Base-by-base conservation (phyloP, 139 green algal genomes). In the Coccomyxa sp. region DNA sequence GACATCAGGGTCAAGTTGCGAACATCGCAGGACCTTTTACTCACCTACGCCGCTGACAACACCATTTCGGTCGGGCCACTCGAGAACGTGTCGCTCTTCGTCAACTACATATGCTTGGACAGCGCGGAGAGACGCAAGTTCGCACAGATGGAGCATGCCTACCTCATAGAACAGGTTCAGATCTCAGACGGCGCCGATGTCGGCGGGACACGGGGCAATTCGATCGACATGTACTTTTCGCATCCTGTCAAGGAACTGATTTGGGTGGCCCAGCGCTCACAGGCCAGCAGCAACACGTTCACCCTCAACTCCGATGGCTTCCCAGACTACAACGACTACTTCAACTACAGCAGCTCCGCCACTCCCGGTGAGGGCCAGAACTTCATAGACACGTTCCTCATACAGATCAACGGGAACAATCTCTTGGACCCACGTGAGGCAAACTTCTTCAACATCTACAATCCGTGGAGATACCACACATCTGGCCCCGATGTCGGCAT, bases 361-460 rank as follows among this genome's bases (percentile, higher is more conserved):
- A 58, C 44, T 58, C 44, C 44, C 44, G 44, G 44, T 58, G 44
- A 58, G 44, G 44, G 44, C 44, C 44, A 58, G 44, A 58, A 58
- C 44, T 58, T 58, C 44, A 14, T 58, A 58, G 44, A 58, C 44
- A 58, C 44, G 44, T 58, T 58, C 44, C 44, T 58, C 44, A 58
- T 58, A 58, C 44, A 58, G 44, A 58, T 58, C 44, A 58, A 58
- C 44, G 44, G 44, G 44, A 58, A 58, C 44, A 58, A 58, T 14
- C 44, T 58, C 44, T 58, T 58, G 44, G 44, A 58, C 14, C 44
- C 44, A 58, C 44, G 44, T 58, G 44, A 58, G 44, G 44, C 44
- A 58, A 58, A 58, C 44, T 58, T 58, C 44, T 58, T 58, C 44
- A 58, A 58, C 44, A 58, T 58, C 44, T 58, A 58, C 44, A 58